phyloP scores from a whole-genome alignment of 495 filamentous ascomycete species.

The Aspergillus cavernicola region DNA sequence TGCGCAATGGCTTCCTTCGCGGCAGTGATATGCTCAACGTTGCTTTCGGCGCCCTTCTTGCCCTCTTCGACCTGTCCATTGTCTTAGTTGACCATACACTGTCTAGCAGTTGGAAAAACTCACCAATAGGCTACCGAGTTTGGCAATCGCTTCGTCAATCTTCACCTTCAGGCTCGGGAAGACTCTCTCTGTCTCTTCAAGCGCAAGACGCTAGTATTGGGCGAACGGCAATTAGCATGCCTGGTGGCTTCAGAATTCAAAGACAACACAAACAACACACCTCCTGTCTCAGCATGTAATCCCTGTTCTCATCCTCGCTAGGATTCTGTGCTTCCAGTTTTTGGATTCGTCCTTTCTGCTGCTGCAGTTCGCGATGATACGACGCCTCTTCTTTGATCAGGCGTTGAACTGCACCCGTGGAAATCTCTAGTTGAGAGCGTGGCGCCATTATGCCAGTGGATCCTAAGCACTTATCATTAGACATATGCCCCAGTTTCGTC shows the following conservation, averaged over 20 bases:
- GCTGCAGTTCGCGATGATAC: constrained; percentile 77
- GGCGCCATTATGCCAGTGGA: constrained; percentile 55
- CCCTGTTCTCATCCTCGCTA: constrained; percentile 59
- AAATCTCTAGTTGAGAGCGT: constrained; percentile 67
- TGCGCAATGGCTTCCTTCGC: constrained; percentile 58
- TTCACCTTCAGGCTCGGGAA: constrained; percentile 64
- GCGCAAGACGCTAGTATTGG: constrained; percentile 59
- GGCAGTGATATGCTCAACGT: constrained; percentile 53
- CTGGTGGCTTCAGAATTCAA: no score
- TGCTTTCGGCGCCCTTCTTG: constrained; percentile 43
- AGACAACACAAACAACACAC: constrained; percentile 38
- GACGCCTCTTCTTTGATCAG: constrained; percentile 87
- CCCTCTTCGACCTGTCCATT: constrained; percentile 39
- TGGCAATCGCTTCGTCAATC: constrained; percentile 62
- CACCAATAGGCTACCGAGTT: constrained; percentile 64
- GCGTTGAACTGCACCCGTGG: constrained; percentile 69
- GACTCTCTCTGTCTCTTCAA: constrained; percentile 79
- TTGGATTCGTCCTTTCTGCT: constrained; percentile 67
- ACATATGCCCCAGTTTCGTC: neutral
- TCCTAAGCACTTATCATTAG: neutral
- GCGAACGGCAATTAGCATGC: constrained; percentile 9
- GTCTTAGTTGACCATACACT: neutral
- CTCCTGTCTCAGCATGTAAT: constrained; percentile 78
- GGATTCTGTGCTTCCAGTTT: constrained; percentile 53
- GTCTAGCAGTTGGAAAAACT: constrained; percentile 28